Conservation (phyloP, 2,329 filamentous ascomycete genomes). For the Arachnomyces sp. region DNA sequence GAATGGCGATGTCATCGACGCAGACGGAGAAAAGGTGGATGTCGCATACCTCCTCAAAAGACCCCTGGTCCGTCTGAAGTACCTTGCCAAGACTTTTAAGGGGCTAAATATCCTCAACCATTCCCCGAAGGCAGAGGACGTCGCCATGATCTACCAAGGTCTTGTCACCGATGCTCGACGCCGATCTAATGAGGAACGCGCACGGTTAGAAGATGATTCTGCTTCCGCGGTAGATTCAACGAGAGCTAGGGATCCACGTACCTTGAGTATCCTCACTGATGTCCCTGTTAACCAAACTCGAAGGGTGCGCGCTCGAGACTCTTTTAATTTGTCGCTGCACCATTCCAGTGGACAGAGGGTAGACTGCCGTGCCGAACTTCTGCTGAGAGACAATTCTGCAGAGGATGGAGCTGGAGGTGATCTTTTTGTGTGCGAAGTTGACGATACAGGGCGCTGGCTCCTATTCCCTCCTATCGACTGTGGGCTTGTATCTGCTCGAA, state of each 20-base stretch:
- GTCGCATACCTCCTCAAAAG: slow-evolving; percentile 88
- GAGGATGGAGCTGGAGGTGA: slow-evolving; percentile 64
- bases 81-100: slow-evolving; percentile 75
- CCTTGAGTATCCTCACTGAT: slow-evolving; percentile 60
- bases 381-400: slow-evolving; percentile 72
- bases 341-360: slow-evolving; percentile 88
- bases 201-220: slow-evolving; percentile 73
- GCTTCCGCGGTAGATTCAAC: slow-evolving; percentile 75
- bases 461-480: slow-evolving; percentile 82
- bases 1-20: slow-evolving; percentile 55
- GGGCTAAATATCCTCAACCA: slow-evolving; percentile 40
- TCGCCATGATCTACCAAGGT: slow-evolving; percentile 57
- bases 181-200: slow-evolving; percentile 63
- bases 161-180: slow-evolving; percentile 70
- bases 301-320: slow-evolving; percentile 81
- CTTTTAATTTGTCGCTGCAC: slow-evolving; percentile 73
- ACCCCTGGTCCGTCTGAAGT: slow-evolving; percentile 78
- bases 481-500: slow-evolving; percentile 67
- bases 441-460: slow-evolving; percentile 67
- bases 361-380: slow-evolving; percentile 78
- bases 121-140: slow-evolving; percentile 47
- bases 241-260: slow-evolving; percentile 69
- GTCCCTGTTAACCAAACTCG: slow-evolving; percentile 66
- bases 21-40: slow-evolving; percentile 80
- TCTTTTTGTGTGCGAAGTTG: slow-evolving; percentile 86